Evolutionary conservation across 768 basidiomycete species (phyloP), one percentile per base, ranked within the genome.

Genomic region (Inosperma sp.): DNA sequence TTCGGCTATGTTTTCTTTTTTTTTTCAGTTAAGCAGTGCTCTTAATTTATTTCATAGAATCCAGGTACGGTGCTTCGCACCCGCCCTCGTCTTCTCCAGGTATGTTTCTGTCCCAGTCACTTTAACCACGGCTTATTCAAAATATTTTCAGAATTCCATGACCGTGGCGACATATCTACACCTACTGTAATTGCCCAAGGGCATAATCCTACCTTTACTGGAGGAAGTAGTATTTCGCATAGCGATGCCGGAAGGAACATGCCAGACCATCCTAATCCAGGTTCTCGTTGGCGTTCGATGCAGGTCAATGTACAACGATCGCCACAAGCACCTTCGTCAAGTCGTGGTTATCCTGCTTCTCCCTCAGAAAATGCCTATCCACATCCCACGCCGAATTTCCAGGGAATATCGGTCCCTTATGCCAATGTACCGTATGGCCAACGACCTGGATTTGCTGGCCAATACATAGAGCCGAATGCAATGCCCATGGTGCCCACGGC

Each of bases 401-500:
- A 59, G 49, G 57, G 56, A 34, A 51, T 63, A 2, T 16, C 60
- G 31, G 51, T 56, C 50, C 67, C 63, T 50, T 67, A 70, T 7
- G 48, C 65, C 9, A 43, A 57, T 25, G 51, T 63, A 16, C 55
- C 60, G 5, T 74, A 72, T 54, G 59, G 62, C 53, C 73, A 72
- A 26, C 66, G 58, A 17, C 36, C 60, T 22, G 60, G 59, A 57
- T 76, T 72, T 52, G 60, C 68, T 22, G 72, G 73, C 48, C 77
- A 72, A 64, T 81, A 81, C 67, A 53, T 70, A 3, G 76, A 72
- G 57, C 68, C 70, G 23, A 52, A 43, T 19, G 64, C 68, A 9
- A 57, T 68, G 47, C 67, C 51, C 26, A 62, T 74, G 53, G 62
- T 59, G 5, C 75, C 74, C 48, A 53, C 71, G 37, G 67, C 68